A percentile compares a stretch with the other conserved stretches of the same genome.
phyloP scores from a whole-genome alignment of 345 rosid species.

The Capsella bursapastoris region DNA sequence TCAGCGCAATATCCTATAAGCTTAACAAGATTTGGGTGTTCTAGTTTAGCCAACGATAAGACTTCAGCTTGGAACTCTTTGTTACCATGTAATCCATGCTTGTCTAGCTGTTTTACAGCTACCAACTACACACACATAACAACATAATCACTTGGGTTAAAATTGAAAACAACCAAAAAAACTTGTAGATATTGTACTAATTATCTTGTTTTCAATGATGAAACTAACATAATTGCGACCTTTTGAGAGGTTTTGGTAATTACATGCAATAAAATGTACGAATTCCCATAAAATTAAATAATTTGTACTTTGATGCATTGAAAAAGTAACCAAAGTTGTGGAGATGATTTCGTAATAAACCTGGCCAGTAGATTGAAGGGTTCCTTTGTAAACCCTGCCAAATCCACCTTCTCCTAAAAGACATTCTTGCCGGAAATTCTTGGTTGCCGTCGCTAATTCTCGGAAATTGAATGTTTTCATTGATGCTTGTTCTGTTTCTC shows the following conservation, averaged over 20 bases:
- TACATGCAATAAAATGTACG: background rate
- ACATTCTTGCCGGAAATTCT: conserved; percentile 73
- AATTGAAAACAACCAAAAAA: no score
- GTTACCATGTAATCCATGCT: conserved; percentile 57
- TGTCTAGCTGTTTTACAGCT: conserved; percentile 77
- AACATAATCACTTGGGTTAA: background rate
- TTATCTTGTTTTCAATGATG: background rate
- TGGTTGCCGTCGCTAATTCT: conserved; percentile 77
- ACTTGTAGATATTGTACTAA: background rate
- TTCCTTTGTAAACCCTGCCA: conserved; percentile 79
- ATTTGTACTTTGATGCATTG: background rate
- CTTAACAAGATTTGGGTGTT: conserved; percentile 62
- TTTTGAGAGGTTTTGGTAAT: no score
- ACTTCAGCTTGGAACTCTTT: conserved; percentile 68
- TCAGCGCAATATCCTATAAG: conserved; percentile 77
- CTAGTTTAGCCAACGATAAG: conserved; percentile 48
- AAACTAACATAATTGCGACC: background rate
- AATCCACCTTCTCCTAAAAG: conserved; percentile 81
- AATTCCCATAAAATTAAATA: background rate
- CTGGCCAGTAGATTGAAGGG: conserved; percentile 63
- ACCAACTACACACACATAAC: conserved; percentile 51
- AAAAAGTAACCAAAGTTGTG: background rate
- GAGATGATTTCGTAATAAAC: conserved; percentile 41
- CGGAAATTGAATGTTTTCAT: conserved; percentile 55
- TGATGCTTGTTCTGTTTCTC: conserved; percentile 16